Evolutionary conservation across 2,329 filamentous ascomycete genomes (phyloP), one percentile per base, ranked within the genome.

Genomic region (Neonectria hederae): DNA sequence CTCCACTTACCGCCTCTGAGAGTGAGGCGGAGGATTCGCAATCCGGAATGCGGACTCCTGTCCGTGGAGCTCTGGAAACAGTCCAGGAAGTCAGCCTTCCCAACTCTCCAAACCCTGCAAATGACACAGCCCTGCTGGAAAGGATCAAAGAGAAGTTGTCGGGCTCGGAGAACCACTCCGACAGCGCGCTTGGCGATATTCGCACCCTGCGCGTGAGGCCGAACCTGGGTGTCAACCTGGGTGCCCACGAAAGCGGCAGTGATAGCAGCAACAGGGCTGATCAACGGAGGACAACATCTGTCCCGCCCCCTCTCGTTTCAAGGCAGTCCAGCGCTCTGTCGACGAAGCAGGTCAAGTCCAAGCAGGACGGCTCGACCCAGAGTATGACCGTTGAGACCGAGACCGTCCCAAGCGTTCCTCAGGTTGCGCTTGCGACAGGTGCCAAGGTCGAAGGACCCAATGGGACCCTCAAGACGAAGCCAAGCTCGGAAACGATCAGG

Each of bases 341-440:
- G 54, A 86, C 91, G 38, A 90, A 90, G 65, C 86, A 92, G 59
- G 81, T 84, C 60, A 92, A 94, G 75, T 84, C 87, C 35, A 93
- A 94, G 76, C 83, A 87, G 28, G 92, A 97, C 76, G 90, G 89
- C n/a, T 91, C 92, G 38, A 86, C 90, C 62, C 89, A 91, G 75
- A 96, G 93, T 73, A 97, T 99, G 94, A 98, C 93, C 10, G 95
- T 98, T 14, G 96, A 99, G 81, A 97, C 96, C 0, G 96, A 99
- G 79, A 97, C 94, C 0, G 96, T 99, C 40, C 91, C 89, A 46
- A 97, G 94, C 3, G 92, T 97, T 59, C 93, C 94, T 11, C 94
- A 97, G 75, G 87, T 94, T 28, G 89, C 91, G 10, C 83, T 97
- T 28, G 89, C 90, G 7, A 81, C 84, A 35, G 87, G 87, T 40